These are phyloP conservation scores for Botrytis pseudocinerea DNA, from an alignment of 2,329 filamentous ascomycete species.

Conservation along the genomic window DNA sequence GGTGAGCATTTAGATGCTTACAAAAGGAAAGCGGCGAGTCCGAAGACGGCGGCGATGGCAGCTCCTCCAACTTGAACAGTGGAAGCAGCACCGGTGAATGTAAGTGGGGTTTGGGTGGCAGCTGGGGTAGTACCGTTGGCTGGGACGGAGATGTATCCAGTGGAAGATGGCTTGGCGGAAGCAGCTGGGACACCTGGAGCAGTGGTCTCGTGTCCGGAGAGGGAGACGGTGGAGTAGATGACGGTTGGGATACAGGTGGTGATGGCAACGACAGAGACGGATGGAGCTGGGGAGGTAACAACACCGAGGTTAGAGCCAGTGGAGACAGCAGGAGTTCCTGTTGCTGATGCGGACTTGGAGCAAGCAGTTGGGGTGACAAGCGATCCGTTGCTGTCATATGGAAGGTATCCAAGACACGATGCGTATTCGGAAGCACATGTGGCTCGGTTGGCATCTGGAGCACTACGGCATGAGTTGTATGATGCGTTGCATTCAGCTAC, in stretches of 20 bases:
- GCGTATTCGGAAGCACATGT: neutral
- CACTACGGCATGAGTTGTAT: neutral
- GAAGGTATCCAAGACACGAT: neutral
- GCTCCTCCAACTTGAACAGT: constrained; percentile 25
- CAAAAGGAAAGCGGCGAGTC: constrained; percentile 38
- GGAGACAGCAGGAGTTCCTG: neutral
- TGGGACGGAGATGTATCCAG: constrained; percentile 15
- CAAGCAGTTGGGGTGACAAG: constrained; percentile 1
- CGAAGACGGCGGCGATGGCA: constrained; percentile 29
- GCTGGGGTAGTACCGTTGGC: constrained; percentile 20
- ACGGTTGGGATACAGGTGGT: constrained; percentile 26
- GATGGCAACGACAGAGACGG: constrained; percentile 22
- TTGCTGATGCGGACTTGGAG: neutral
- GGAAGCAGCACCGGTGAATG: constrained; percentile 20
- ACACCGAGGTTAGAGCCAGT: constrained; percentile 4
- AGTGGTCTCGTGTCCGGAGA: neutral
- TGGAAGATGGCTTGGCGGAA: constrained; percentile 21
- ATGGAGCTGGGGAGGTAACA: neutral
- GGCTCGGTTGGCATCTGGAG: neutral
- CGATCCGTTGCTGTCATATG: neutral
- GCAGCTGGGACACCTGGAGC: neutral
- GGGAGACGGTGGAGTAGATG: constrained; percentile 25
- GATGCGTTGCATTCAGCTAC: neutral
- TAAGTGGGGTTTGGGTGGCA: constrained; percentile 25
- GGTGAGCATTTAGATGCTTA: constrained; percentile 35